A percentile compares a stretch with the other conserved stretches of the same genome.
These are phyloP conservation scores for Aphanomyces stellatus DNA, from an alignment of 352 stramenopile genomes.

Conservation along the genomic window DNA sequence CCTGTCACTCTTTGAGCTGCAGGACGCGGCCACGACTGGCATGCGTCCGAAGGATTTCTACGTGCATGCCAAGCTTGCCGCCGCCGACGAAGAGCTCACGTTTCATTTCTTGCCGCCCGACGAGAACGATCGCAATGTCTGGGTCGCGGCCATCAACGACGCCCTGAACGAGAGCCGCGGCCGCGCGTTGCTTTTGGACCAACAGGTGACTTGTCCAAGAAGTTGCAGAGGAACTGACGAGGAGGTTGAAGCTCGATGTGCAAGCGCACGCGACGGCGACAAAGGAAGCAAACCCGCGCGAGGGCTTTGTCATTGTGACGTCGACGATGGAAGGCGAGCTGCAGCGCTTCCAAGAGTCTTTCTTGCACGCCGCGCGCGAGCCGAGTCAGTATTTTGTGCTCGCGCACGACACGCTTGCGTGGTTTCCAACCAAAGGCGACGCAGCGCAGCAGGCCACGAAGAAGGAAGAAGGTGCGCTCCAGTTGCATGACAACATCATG, in stretches of 20 bases:
- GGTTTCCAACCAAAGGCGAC: constrained; percentile 25
- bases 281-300: no score
- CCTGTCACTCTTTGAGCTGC: background rate
- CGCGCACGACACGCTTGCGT: constrained; percentile 26
- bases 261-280: no score
- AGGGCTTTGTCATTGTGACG: constrained; percentile 28
- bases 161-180: constrained; percentile 3
- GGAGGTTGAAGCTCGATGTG: no score
- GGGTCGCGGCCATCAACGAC: background rate
- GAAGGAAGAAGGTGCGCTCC: constrained; percentile 15
- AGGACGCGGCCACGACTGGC: background rate
- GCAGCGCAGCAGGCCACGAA: background rate
- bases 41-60: constrained; percentile 6
- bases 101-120: constrained; percentile 1
- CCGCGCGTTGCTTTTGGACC: background rate
- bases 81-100: background rate
- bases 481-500: constrained; percentile 14
- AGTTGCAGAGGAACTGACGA: no score
- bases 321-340: constrained; percentile 49
- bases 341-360: constrained; percentile 29
- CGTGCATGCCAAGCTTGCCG: background rate
- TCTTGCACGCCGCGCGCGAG: constrained; percentile 7
- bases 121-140: background rate
- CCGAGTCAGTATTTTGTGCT: constrained; percentile 33
- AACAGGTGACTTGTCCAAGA: constrained; percentile 3